These are phyloP conservation scores for Lactarius deliciosus DNA, from an alignment of 768 basidiomycete genomes.

Conservation along the genomic window DNA sequence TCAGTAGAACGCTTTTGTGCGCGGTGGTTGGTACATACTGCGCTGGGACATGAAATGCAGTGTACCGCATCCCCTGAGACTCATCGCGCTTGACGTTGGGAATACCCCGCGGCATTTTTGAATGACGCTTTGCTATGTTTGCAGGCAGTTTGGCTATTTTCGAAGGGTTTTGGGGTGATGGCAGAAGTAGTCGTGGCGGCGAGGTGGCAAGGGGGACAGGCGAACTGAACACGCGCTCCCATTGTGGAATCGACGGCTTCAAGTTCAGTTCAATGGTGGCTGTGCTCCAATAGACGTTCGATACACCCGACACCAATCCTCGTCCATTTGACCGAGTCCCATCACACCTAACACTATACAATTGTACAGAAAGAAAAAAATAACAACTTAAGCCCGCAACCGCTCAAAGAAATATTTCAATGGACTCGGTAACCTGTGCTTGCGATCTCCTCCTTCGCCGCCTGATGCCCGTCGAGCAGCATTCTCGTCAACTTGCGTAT, in stretches of 20 bases:
- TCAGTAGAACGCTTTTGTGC: not conserved
- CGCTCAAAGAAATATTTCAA: conserved; percentile 28
- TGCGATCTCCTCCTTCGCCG: conserved; percentile 15
- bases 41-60: conserved; percentile 76
- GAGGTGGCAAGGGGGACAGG: not conserved
- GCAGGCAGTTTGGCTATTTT: not conserved
- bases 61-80: conserved; percentile 71
- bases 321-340: not conserved
- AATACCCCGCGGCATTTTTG: conserved; percentile 75
- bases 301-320: not conserved
- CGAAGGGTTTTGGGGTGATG: not conserved
- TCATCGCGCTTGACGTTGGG: conserved; percentile 82
- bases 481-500: conserved; percentile 24
- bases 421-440: conserved; percentile 26
- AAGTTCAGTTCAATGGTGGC: not conserved
- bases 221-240: not conserved
- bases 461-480: conserved; percentile 20
- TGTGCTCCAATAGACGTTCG: conserved; percentile 3
- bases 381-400: conserved; percentile 14
- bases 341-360: conserved; percentile 1
- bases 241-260: not conserved
- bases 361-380: not conserved
- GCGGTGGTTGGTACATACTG: conserved; percentile 30
- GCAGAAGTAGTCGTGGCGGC: not conserved
- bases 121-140: conserved; percentile 7